Base-by-base conservation (phyloP, 257 asterid genomes). In the Euphrasia confusa region DNA sequence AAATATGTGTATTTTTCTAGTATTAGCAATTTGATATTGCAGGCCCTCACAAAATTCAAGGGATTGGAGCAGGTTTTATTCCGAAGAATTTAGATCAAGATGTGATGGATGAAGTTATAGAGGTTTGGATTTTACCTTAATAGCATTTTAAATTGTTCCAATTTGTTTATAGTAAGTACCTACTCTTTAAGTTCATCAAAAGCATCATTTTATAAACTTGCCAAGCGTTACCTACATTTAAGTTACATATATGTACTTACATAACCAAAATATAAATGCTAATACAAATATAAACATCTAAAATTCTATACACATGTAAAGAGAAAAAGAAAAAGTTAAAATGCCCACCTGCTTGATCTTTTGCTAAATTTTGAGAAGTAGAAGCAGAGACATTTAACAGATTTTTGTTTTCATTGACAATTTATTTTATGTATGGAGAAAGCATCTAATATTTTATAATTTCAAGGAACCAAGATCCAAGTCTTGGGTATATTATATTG, bases 21-120 rank as follows among this genome's bases (percentile, higher is more conserved):
- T 78, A 64, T 80, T 74, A 79, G 83, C 84, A 75, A 79, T 85
- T 80, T 77, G 81, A 76, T 80, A 83, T 68, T 85, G 95, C 99
- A 93, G 97, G 97, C 83, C 99, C 99, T 89, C 99, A 93, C 97
- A 89, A 93, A 89, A 93, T 93, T 93, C 99, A 89, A 87, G 96
- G 99, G 79, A 93, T 93, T 87, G 99, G 97, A 68, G 97, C 99
- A 85, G 99, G 99, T 89, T 93, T 89, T 82, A 80, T 89, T 53
- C 99, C 97, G 66, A 80, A 86, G 78, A 93, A 89, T 72, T 78
- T 93, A 72, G 97, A 93, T 76, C 95, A 76, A 81, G 87, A 78
- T 63, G 77, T 89, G 71, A 79, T 93, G 84, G 99, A 89, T 77
- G 99, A 93, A 87, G 97, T 93, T 59, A 85, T 93, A 71, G 95